These are phyloP conservation scores for Dalbergia cochinchinensis DNA, from an alignment of 306 rosid genomes.

Conservation along the genomic window DNA sequence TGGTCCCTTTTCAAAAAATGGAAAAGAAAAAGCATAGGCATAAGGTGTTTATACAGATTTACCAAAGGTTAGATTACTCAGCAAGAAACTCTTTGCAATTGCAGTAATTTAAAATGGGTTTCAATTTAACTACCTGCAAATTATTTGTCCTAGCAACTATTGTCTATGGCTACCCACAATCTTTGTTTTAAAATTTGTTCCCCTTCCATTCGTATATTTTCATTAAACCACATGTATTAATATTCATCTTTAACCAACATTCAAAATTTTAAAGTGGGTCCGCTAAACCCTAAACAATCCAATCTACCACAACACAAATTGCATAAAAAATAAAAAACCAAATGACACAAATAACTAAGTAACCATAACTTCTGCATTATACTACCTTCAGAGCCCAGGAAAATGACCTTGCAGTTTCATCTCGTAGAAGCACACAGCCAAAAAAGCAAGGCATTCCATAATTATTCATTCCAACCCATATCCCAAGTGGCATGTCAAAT, in stretches of 20 bases:
- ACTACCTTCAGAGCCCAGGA: constrained; percentile 94
- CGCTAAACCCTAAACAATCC: not conserved
- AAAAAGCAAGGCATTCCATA: constrained; percentile 99
- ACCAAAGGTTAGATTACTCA: not conserved
- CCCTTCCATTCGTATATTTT: constrained; percentile 28
- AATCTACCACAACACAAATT: constrained; percentile 22
- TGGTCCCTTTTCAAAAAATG: constrained; percentile 25
- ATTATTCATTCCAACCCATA: constrained; percentile 96
- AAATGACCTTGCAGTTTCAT: constrained; percentile 81
- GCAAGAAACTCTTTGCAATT: constrained; percentile 28
- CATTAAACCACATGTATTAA: constrained; percentile 24
- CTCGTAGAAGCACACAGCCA: constrained; percentile 87
- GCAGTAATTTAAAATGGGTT: constrained; percentile 9
- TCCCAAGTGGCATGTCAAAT: constrained; percentile 93
- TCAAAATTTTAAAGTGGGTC: too few species aligned
- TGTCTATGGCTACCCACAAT: constrained; percentile 29
- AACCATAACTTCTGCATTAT: constrained; percentile 28
- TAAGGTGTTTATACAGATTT: constrained; percentile 11
- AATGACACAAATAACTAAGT: not conserved
- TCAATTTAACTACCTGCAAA: constrained; percentile 17
- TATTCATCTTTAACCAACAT: not conserved
- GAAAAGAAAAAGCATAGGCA: constrained; percentile 27
- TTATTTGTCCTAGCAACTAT: constrained; percentile 26
- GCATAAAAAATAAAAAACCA: constrained; percentile 27
- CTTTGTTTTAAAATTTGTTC: constrained; percentile 28